Base-by-base conservation (phyloP, 495 filamentous ascomycete species). In the Saxophila tyrrhenica region DNA sequence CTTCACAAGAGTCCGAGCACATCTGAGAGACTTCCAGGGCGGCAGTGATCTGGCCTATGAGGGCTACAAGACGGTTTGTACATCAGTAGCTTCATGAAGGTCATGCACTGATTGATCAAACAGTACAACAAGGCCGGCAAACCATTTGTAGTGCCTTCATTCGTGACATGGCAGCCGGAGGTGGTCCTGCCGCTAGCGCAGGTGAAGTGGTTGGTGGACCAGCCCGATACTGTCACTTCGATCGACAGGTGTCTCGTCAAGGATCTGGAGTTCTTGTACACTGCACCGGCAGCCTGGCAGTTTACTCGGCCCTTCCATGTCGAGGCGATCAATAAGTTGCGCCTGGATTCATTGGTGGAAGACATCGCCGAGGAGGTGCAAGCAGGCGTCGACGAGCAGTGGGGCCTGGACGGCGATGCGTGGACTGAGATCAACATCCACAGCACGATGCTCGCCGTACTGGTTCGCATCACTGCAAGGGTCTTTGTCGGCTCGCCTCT, bases 351-450 rank as follows among this genome's bases (percentile, higher is more conserved):
- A 39, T 58, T 74, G 16, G 65, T 73, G 16, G 63, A 64, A 7
- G 69, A 64, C 17, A 64, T 77, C 2, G 60, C 67, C 10, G 74
- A 77, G 1, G 74, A 78, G 65, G 63, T 65, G 7, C 57, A 50
- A 3, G 59, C 49, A 20, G 64, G 39, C 11, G 60, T 75, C 10
- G 64, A 67, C 9, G 15, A 63, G 15, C 44, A 60, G 29, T 74
- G 63, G 69, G 73, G 69, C 16, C 21, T 19, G 21, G 46, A 52
- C 38, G 47, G 42, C 25, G 29, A 45, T 19, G 21, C 55, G 17
- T 68, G 60, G 51, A 69, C 60, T 19, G 68, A 71, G 11, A 51
- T 77, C 1, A 54, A 60, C 35, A 65, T 75, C n/a, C 73, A 71
- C 48, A 62, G 72, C 1, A 65, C 64, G 3, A 67, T 75, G 35